Percentiles rank a stretch among this genome's conserved stretches.
Evolutionary conservation across 768 basidiomycete species (phyloP).

Genomic region (Russula emetica): DNA sequence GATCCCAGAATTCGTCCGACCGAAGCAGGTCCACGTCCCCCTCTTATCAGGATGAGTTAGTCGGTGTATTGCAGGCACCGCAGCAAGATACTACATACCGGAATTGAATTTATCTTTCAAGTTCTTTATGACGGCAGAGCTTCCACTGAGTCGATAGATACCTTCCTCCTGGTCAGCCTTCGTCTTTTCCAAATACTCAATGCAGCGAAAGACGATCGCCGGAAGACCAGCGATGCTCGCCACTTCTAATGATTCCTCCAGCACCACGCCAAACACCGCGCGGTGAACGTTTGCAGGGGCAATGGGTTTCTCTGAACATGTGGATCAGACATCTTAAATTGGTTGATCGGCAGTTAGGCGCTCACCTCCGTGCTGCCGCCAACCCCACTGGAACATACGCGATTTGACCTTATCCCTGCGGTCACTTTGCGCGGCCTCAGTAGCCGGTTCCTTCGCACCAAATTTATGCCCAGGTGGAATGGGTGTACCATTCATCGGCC

Average conservation of each 20-base stretch:
- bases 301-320: constrained; percentile 35
- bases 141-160: constrained; percentile 92
- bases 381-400: constrained; percentile 82
- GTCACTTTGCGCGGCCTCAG: constrained; percentile 26
- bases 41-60: constrained; percentile 49
- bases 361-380: constrained; percentile 51
- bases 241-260: constrained; percentile 85
- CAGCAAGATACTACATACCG: constrained; percentile 46
- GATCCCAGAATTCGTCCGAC: constrained; percentile 93
- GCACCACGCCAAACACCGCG: constrained; percentile 82
- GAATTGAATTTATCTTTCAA: constrained; percentile 90
- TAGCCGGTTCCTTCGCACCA: constrained; percentile 63
- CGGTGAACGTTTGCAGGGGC: constrained; percentile 47
- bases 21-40: constrained; percentile 91
- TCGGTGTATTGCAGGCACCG: not conserved
- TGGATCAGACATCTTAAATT: constrained; percentile 10
- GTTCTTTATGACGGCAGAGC: constrained; percentile 90
- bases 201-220: constrained; percentile 90
- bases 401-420: constrained; percentile 91
- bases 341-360: not conserved
- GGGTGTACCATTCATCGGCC: constrained; percentile 76
- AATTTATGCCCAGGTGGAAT: constrained; percentile 91
- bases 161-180: constrained; percentile 96
- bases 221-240: constrained; percentile 88
- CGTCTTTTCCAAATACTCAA: constrained; percentile 92